Base-by-base conservation (phyloP, 2,329 filamentous ascomycete genomes). In the Calonectria honghensis region DNA sequence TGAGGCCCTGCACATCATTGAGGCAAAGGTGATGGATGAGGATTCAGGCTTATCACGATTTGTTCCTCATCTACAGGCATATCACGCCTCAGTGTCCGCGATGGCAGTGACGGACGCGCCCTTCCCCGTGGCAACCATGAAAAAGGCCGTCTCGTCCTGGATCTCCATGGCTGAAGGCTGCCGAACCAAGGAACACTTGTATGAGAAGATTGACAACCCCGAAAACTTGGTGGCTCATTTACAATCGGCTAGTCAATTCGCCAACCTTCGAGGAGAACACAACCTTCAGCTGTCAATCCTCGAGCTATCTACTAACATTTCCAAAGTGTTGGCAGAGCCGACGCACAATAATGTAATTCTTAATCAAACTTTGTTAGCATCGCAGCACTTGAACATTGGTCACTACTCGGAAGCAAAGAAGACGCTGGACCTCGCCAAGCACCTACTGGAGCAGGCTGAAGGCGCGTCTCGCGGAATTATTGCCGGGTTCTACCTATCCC, bases 401-500 rank as follows among this genome's bases (percentile, higher is more conserved):
- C 87, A 88, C 63, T 89, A 87, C 57, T 77, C 83, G 0, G 89
- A 89, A 77, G 90, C 90, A 0, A 87, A 88, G 50, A 83, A 86
- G 73, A 82, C 87, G 0, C 88, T 98, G 20, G 87, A 89, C 1
- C 89, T 90, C 70, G 91, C 92, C 4, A 89, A 92, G 75, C 84
- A 86, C 27, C 88, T 89, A 24, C 76, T 87, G 11, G 79, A 83
- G 52, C 81, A 85, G 67, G 81, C 85, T n/a, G 81, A 85, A n/a
- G 80, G 80, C 0, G 75, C 82, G 4, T 84, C 86, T 3, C 82
- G 82, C 16, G 86, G 88, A 24, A 83, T 87, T 7, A 77, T 88
- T 27, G 88, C 87, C 13, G 84, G 85, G 20, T 94, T 94, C 82
- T 90, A 96, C 77, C 85, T 98, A 9, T 91, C 92, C 0, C 92